phyloP scores from a whole-genome alignment of 306 rosid genomes.

The Vicia sativa region DNA sequence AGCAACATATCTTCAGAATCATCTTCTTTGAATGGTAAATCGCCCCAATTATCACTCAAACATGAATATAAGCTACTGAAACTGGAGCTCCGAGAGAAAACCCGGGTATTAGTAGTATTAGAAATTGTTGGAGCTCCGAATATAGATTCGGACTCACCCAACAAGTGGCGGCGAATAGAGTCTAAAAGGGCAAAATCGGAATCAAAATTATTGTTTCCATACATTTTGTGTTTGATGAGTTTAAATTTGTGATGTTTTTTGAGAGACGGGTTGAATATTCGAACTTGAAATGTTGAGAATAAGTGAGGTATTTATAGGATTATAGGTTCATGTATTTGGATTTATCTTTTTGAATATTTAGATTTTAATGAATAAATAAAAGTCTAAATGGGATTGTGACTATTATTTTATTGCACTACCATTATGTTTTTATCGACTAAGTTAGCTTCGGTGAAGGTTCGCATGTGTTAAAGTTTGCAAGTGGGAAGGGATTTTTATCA shows the following conservation, averaged over 20 bases:
- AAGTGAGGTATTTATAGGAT: slow-evolving; percentile 47
- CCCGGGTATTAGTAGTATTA: slow-evolving; percentile 26
- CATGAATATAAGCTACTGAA: slow-evolving; percentile 72
- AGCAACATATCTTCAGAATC: slow-evolving; percentile 93
- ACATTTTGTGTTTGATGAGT: slow-evolving; percentile 31
- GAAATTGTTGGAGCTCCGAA: slow-evolving; percentile 28
- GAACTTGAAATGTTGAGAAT: neutral
- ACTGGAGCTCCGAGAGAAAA: slow-evolving; percentile 66
- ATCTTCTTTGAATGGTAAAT: slow-evolving; percentile 73
- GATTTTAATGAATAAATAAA: neutral
- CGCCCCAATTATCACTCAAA: slow-evolving; percentile 78
- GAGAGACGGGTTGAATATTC: slow-evolving; percentile 37
- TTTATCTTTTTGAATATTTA: neutral
- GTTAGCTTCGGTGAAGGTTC: slow-evolving; percentile 59
- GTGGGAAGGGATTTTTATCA: slow-evolving; percentile 46
- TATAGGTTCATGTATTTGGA: slow-evolving; percentile 59
- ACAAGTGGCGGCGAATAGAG: slow-evolving; percentile 69
- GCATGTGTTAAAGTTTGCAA: slow-evolving; percentile 40
- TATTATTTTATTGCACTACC: neutral
- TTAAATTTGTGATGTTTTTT: slow-evolving; percentile 1
- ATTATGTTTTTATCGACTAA: neutral
- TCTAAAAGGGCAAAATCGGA: slow-evolving; percentile 60
- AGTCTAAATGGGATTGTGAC: neutral
- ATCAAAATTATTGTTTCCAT: slow-evolving; percentile 38
- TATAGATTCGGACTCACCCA: slow-evolving; percentile 57